phyloP scores from a whole-genome alignment of 2,329 filamentous ascomycete species.

The Talaromyces sp. region DNA sequence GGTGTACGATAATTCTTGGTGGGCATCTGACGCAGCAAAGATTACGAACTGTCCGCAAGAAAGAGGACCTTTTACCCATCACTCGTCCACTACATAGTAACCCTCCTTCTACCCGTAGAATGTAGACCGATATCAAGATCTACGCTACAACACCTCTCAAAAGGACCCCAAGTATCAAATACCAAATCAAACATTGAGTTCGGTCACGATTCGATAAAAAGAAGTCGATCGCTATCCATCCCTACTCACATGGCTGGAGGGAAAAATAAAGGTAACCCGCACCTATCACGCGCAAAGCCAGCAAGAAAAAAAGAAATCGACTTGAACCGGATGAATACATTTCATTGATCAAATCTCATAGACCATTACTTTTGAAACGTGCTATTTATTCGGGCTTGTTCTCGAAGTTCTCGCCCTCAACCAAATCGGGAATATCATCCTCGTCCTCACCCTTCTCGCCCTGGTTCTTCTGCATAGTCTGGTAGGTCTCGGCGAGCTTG shows the following conservation, averaged over 20 bases:
- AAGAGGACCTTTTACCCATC: background rate
- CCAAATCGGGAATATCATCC: constrained; percentile 90
- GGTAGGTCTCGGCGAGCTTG: constrained; percentile 99
- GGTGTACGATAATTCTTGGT: constrained; percentile 18
- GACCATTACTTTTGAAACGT: constrained; percentile 19
- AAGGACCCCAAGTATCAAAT: too few species aligned
- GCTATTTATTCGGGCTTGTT: constrained; percentile 83
- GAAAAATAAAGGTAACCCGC: too few species aligned
- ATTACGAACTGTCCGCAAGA: constrained; percentile 13
- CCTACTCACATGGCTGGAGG: too few species aligned
- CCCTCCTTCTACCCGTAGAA: too few species aligned
- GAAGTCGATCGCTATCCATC: background rate
- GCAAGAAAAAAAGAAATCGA: background rate
- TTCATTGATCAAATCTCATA: constrained; percentile 26
- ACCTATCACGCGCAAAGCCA: too few species aligned
- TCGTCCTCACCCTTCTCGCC: constrained; percentile 77
- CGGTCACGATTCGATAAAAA: background rate
- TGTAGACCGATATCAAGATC: too few species aligned
- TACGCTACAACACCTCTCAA: too few species aligned
- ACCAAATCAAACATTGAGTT: background rate
- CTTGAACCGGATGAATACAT: constrained; percentile 22
- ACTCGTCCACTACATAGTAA: too few species aligned
- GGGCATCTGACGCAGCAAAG: constrained; percentile 14
- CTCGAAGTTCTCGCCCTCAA: constrained; percentile 98
- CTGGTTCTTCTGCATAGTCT: constrained; percentile 96